Evolutionary conservation across 768 basidiomycete genomes (phyloP).

Genomic region (Lactarius psammicola): DNA sequence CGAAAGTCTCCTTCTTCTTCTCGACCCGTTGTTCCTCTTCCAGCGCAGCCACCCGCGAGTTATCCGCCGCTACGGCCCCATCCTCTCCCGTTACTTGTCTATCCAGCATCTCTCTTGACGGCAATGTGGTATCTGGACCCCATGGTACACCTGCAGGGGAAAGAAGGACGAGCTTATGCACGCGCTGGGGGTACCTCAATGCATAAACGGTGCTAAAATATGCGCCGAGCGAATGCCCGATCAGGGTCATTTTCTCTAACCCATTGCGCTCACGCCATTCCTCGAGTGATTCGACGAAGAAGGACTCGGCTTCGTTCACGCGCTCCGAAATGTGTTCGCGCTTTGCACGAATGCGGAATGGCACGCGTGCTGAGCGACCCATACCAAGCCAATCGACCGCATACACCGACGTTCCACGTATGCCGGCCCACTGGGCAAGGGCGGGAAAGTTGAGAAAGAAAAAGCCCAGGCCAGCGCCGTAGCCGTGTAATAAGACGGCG

Average conservation of each 20-base stretch:
- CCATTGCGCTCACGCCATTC: conserved; percentile 81
- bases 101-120: conserved; percentile 55
- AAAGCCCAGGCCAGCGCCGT: conserved; percentile 91
- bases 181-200: conserved; percentile 77
- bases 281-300: conserved; percentile 91
- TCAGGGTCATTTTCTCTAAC: conserved; percentile 81
- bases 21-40: conserved; percentile 53
- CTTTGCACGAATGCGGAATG: conserved; percentile 71
- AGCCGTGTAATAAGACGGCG: conserved; percentile 84
- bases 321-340: conserved; percentile 64
- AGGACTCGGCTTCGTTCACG: conserved; percentile 82
- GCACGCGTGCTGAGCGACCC: conserved; percentile 86
- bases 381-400: conserved; percentile 96
- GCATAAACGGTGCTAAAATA: conserved; percentile 90
- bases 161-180: conserved; percentile 80
- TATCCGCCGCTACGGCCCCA: conserved; percentile 48
- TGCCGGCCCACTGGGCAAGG: conserved; percentile 70
- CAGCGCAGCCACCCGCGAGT: conserved; percentile 49
- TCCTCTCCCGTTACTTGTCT: conserved; percentile 37
- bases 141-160: conserved; percentile 91
- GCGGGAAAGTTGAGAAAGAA: conserved; percentile 79
- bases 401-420: conserved; percentile 65
- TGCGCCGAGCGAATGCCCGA: conserved; percentile 88
- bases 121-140: conserved; percentile 57
- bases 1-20: conserved; percentile 52